Evolutionary conservation across 768 basidiomycete species (phyloP).

Genomic region (Mrakia frigida): DNA sequence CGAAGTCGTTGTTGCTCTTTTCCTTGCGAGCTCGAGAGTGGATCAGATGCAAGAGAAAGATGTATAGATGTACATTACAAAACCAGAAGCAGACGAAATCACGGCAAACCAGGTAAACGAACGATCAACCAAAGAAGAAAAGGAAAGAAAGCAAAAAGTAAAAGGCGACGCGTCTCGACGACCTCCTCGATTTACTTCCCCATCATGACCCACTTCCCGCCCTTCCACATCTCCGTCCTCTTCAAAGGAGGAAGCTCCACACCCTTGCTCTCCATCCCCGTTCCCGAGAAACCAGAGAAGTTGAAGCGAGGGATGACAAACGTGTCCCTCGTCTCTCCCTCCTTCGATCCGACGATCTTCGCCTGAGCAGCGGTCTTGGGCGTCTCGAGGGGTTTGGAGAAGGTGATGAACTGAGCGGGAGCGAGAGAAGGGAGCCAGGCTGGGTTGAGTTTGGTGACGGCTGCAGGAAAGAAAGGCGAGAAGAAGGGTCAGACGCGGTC

Average conservation of each 20-base stretch:
- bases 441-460: conserved; percentile 76
- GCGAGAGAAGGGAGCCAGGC: conserved; percentile 81
- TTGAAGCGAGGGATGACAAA: conserved; percentile 33
- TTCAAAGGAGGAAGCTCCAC: conserved; percentile 26
- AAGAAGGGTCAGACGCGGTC: background rate
- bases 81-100: no score
- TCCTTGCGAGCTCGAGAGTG: no score
- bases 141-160: no score
- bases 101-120: no score
- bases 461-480: conserved; percentile 39
- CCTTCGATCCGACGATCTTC: conserved; percentile 25
- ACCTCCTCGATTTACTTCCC: background rate
- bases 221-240: conserved; percentile 27
- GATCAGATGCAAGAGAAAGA: no score
- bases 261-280: conserved; percentile 20
- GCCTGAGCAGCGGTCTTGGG: conserved; percentile 28
- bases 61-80: no score
- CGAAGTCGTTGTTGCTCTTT: no score
- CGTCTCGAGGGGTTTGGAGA: conserved; percentile 73
- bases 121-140: no score
- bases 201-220: conserved; percentile 25
- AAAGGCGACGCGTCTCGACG: no score
- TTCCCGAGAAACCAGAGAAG: background rate
- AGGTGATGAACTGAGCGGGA: conserved; percentile 68
- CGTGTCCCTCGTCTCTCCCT: conserved; percentile 27